These are phyloP conservation scores for Ogataea pignaliae DNA, from an alignment of 805 yeast genomes.

Conservation along the genomic window DNA sequence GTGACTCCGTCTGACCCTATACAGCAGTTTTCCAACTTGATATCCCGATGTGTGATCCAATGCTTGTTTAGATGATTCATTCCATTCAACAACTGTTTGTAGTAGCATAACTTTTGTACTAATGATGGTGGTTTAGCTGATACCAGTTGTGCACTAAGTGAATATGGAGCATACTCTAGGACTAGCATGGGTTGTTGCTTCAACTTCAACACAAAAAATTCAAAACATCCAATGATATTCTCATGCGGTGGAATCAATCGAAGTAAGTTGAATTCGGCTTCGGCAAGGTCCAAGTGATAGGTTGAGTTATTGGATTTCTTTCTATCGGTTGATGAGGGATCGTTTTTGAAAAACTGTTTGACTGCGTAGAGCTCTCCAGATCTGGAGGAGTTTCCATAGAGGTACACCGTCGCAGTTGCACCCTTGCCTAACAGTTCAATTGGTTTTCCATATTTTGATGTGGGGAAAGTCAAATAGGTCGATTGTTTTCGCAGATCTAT, in stretches of 20 bases:
- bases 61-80: conserved; percentile 34
- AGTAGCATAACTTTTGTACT: conserved; percentile 27
- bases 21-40: conserved; percentile 45
- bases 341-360: no score
- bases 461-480: conserved; percentile 1
- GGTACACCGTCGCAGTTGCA: conserved; percentile 10
- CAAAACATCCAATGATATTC: conserved; percentile 33
- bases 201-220: conserved; percentile 27
- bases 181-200: conserved; percentile 2
- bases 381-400: conserved; percentile 10
- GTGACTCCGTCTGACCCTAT: conserved; percentile 25
- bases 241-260: conserved; percentile 22
- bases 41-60: conserved; percentile 43
- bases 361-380: no score
- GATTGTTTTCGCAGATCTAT: no score
- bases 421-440: conserved; percentile 13
- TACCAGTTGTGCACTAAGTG: conserved; percentile 33
- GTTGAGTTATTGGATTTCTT: conserved; percentile 38
- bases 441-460: conserved; percentile 15
- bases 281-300: conserved; percentile 33
- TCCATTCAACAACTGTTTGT: conserved; percentile 39
- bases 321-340: conserved; percentile 38
- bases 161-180: conserved; percentile 24
- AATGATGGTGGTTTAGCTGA: conserved; percentile 4
- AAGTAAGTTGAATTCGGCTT: conserved; percentile 34